Conservation (phyloP, 73 alveolate species). For the Paraurostyla sp. region DNA sequence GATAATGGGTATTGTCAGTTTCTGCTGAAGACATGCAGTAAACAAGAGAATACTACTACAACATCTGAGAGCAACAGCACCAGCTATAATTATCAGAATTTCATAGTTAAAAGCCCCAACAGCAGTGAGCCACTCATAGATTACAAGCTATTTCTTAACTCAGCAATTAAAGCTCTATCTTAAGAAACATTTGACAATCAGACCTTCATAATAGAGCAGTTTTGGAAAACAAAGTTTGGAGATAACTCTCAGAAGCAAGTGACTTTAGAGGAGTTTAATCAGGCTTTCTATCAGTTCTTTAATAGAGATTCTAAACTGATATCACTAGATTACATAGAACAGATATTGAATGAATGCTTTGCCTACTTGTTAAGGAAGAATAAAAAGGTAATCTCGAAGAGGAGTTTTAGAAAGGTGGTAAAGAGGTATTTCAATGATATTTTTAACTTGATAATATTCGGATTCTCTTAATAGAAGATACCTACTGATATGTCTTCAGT, state of each 20-base stretch:
- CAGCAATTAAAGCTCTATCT: conserved; percentile 20
- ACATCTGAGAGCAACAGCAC: too few species aligned
- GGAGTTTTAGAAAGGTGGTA: conserved; percentile 29
- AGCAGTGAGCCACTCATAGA: background rate
- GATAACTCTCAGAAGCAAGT: background rate
- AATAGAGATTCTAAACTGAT: background rate
- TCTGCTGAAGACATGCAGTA: background rate
- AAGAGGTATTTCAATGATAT: conserved; percentile 24
- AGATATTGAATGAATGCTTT: conserved; percentile 26
- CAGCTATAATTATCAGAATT: background rate
- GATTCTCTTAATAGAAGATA: too few species aligned
- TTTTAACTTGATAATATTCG: background rate
- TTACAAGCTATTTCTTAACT: background rate
- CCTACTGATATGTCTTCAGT: too few species aligned
- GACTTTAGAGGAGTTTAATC: background rate
- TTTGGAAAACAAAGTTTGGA: conserved; percentile 29
- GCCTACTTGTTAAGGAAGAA: background rate
- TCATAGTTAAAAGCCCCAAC: background rate
- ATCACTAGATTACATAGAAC: background rate
- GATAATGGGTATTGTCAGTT: conserved; percentile 20
- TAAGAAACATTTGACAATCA: conserved; percentile 4
- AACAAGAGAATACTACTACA: background rate
- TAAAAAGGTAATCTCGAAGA: conserved; percentile 15
- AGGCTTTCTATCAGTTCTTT: conserved; percentile 23
- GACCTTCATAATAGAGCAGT: conserved; percentile 8